These are phyloP conservation scores for Geotrichum bryndzae DNA, from an alignment of 1,139 yeast genomes.

Conservation along the genomic window DNA sequence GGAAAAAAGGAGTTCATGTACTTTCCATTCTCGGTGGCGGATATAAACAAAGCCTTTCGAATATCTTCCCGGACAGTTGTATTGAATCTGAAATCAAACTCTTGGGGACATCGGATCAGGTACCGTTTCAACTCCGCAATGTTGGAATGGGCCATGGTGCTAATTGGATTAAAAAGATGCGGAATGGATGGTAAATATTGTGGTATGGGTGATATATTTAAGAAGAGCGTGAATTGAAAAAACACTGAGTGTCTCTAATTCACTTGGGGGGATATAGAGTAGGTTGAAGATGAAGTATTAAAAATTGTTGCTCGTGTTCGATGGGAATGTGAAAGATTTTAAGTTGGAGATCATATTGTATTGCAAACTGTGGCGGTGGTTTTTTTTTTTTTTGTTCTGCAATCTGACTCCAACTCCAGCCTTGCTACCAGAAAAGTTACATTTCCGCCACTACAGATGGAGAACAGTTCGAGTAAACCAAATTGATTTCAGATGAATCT, in stretches of 20 bases:
- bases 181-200: background rate
- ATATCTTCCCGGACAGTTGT: constrained; percentile 34
- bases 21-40: constrained; percentile 48
- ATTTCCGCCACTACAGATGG: too few relatives aligned
- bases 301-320: background rate
- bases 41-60: constrained; percentile 46
- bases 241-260: background rate
- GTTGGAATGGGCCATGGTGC: constrained; percentile 5
- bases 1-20: constrained; percentile 50
- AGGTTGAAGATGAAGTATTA: background rate
- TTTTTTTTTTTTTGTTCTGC: background rate
- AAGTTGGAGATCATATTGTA: background rate
- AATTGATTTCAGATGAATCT: too few relatives aligned
- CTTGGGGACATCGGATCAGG: constrained; percentile 29
- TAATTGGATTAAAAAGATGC: background rate
- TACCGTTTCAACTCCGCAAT: constrained; percentile 24
- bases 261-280: background rate
- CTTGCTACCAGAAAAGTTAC: too few relatives aligned
- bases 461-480: too few relatives aligned
- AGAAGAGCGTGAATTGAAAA: background rate
- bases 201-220: background rate
- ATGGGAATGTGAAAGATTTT: background rate
- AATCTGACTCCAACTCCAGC: background rate
- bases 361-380: background rate
- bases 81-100: constrained; percentile 25